Evolutionary conservation across 2,329 filamentous ascomycete species (phyloP).

Genomic region (Colletotrichum sp.): DNA sequence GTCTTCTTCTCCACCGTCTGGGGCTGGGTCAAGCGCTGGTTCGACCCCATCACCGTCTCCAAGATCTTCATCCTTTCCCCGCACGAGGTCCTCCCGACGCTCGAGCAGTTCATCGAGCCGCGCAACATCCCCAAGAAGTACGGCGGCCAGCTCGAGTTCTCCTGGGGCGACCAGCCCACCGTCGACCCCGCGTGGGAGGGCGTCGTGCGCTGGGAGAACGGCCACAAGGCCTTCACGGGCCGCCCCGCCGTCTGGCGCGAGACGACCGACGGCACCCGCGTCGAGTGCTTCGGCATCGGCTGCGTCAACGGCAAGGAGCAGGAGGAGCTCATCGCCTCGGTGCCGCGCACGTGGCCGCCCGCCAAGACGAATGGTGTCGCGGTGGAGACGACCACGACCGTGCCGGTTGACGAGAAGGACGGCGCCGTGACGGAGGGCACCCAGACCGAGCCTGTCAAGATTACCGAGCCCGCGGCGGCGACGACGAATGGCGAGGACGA

Average conservation of each 20-base stretch:
- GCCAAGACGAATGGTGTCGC: constrained; percentile 6
- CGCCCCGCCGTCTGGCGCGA: constrained; percentile 65
- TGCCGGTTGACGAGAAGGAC: background rate
- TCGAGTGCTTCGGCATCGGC: constrained; percentile 62
- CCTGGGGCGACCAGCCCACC: constrained; percentile 76
- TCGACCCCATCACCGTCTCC: constrained; percentile 89
- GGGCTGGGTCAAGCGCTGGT: constrained; percentile 96
- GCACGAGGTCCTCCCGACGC: constrained; percentile 75
- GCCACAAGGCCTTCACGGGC: constrained; percentile 55
- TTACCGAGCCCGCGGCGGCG: constrained; percentile 26
- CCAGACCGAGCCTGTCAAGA: constrained; percentile 30
- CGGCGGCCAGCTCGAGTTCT: constrained; percentile 84
- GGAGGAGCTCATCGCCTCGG: constrained; percentile 53
- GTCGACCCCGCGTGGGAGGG: constrained; percentile 68
- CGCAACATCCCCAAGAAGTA: constrained; percentile 88
- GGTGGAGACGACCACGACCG: constrained; percentile 9
- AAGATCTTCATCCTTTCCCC: constrained; percentile 91
- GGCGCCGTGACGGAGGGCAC: constrained; percentile 28
- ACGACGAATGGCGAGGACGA: constrained; percentile 30
- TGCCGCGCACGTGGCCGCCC: constrained; percentile 48
- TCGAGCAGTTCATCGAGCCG: constrained; percentile 81
- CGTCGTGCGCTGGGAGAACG: constrained; percentile 57
- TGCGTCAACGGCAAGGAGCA: constrained; percentile 49
- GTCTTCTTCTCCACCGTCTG: constrained; percentile 91
- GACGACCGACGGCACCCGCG: constrained; percentile 45